Conservation (phyloP, 2,329 filamentous ascomycete species). For the Endoconidiophora laricicola region DNA sequence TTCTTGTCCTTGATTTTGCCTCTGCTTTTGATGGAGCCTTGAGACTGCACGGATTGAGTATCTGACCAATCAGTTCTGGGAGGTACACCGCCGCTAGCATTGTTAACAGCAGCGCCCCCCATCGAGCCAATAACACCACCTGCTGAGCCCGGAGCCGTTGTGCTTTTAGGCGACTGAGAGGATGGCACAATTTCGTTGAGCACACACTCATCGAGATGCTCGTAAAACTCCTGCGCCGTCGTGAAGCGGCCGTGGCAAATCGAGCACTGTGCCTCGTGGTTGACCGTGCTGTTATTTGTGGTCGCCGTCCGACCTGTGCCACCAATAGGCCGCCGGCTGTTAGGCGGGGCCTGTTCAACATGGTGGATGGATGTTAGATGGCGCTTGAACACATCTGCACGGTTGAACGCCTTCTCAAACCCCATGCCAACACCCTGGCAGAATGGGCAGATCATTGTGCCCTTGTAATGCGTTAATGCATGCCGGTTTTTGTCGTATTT, state of each 20-base stretch:
- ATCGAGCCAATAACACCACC: not conserved
- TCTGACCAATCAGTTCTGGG: constrained; percentile 3
- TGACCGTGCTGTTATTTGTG: constrained; percentile 11
- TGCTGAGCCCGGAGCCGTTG: not conserved
- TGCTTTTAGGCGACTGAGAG: constrained; percentile 1
- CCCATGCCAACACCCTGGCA: constrained; percentile 77
- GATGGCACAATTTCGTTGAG: constrained; percentile 39
- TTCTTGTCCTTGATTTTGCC: constrained; percentile 9
- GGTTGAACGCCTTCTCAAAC: constrained; percentile 88
- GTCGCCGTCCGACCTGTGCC: constrained; percentile 12
- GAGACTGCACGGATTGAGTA: constrained; percentile 6
- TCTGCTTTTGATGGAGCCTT: constrained; percentile 5
- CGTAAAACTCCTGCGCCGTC: constrained; percentile 90
- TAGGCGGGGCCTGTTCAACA: constrained; percentile 86
- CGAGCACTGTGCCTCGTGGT: constrained; percentile 55
- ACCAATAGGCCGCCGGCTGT: constrained; percentile 58
- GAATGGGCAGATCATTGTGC: constrained; percentile 94
- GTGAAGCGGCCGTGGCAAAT: constrained; percentile 68
- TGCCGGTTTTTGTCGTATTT: constrained; percentile 98
- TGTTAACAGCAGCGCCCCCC: not conserved
- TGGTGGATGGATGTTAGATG: constrained; percentile 86
- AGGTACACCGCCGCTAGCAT: not conserved
- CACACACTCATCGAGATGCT: constrained; percentile 65
- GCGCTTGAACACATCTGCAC: constrained; percentile 92
- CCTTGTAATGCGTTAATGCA: constrained; percentile 91